phyloP scores from a whole-genome alignment of 208 protist genomes.

The Angomonas ambiguus region DNA sequence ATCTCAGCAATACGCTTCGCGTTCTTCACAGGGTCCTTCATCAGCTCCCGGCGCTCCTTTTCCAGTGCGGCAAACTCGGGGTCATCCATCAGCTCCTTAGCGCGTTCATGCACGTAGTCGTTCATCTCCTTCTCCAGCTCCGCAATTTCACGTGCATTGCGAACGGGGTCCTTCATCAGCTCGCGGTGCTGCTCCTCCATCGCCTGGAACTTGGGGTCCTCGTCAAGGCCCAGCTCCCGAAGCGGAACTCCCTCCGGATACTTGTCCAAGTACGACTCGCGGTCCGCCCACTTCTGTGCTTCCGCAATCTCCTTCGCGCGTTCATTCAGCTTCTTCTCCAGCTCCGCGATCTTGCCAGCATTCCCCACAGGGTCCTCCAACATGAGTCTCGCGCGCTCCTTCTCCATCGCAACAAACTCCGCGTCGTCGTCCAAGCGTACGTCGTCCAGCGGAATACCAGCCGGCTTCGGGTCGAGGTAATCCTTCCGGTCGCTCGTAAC shows the following conservation, averaged over 20 bases:
- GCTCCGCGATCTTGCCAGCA: conserved; percentile 20
- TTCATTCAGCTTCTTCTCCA: conserved; percentile 56
- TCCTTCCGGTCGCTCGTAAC: conserved; percentile 7
- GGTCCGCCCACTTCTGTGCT: conserved; percentile 61
- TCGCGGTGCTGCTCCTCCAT: conserved; percentile 38
- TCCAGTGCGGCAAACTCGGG: conserved; percentile 42
- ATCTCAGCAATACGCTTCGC: conserved; percentile 15
- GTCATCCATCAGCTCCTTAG: conserved; percentile 42
- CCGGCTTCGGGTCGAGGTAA: not conserved
- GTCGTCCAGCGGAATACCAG: conserved; percentile 16
- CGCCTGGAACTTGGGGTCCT: conserved; percentile 39
- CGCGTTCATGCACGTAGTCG: conserved; percentile 51
- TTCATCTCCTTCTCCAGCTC: conserved; percentile 54
- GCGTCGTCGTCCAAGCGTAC: conserved; percentile 49
- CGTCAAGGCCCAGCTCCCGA: conserved; percentile 36
- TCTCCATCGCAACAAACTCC: conserved; percentile 11
- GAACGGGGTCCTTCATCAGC: conserved; percentile 41
- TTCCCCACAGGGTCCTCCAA: conserved; percentile 16
- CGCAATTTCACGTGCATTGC: conserved; percentile 24
- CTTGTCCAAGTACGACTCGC: conserved; percentile 38
- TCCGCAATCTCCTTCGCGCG: conserved; percentile 50
- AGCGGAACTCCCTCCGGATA: conserved; percentile 58
- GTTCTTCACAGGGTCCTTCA: conserved; percentile 34
- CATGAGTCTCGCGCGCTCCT: conserved; percentile 5
- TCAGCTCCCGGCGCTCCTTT: conserved; percentile 54